phyloP scores from a whole-genome alignment of 495 filamentous ascomycete genomes.

The Achaetomiella virescens region DNA sequence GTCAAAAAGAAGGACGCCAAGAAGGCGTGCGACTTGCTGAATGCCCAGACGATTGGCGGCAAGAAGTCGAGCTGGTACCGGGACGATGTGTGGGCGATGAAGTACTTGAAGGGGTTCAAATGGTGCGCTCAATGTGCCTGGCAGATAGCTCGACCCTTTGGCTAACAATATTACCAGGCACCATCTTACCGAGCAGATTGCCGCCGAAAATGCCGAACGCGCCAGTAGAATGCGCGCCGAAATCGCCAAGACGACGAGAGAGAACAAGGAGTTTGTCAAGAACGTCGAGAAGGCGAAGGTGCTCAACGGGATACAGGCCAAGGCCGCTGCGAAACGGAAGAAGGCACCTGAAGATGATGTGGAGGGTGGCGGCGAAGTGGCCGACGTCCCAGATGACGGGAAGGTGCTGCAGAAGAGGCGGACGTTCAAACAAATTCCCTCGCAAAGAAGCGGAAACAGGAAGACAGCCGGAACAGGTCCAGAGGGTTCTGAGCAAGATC shows the following conservation, averaged over 20 bases:
- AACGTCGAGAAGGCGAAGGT: constrained; percentile 74
- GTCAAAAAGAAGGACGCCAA: constrained; percentile 60
- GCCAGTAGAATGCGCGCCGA: constrained; percentile 72
- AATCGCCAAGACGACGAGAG: constrained; percentile 67
- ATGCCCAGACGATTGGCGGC: constrained; percentile 75
- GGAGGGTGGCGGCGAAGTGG: constrained; percentile 15
- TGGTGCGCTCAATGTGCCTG: constrained; percentile 39
- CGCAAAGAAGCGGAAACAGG: constrained; percentile 42
- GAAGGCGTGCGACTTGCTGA: constrained; percentile 74
- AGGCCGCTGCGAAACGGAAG: constrained; percentile 55
- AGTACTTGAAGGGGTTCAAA: constrained; percentile 79
- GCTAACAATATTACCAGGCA: constrained; percentile 13
- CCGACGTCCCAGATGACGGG: constrained; percentile 13
- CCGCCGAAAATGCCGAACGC: constrained; percentile 76
- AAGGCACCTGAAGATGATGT: constrained; percentile 14
- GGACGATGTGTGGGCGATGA: constrained; percentile 80
- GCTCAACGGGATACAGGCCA: constrained; percentile 60
- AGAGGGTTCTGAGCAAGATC: constrained; percentile 74
- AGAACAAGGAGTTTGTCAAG: constrained; percentile 75
- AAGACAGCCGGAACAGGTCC: constrained; percentile 58
- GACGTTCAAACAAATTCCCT: constrained; percentile 67
- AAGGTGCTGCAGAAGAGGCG: constrained; percentile 37
- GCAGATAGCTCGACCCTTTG: neutral
- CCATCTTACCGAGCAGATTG: constrained; percentile 61
- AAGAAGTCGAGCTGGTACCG: constrained; percentile 84